These are phyloP conservation scores for Saturnispora ahearnii DNA, from an alignment of 805 yeast species.

Conservation along the genomic window DNA sequence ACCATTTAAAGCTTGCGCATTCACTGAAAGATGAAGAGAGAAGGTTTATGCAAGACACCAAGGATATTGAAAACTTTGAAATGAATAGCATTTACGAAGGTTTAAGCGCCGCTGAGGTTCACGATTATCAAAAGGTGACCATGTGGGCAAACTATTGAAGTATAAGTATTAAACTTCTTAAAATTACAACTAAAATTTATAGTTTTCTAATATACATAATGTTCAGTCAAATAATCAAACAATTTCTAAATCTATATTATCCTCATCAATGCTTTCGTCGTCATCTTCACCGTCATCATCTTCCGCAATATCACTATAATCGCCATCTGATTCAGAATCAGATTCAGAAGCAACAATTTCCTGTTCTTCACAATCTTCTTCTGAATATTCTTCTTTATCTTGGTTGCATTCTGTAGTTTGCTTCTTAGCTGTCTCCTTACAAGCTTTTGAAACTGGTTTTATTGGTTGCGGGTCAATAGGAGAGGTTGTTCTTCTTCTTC, in stretches of 20 bases:
- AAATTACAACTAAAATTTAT: neutral
- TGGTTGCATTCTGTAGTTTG: constrained; percentile 1
- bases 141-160: constrained; percentile 7
- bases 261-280: constrained; percentile 6
- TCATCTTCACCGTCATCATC: constrained; percentile 2
- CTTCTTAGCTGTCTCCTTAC: neutral
- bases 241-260: constrained; percentile 2
- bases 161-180: neutral
- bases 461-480: neutral
- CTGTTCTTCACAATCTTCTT: constrained; percentile 3
- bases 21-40: neutral
- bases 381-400: neutral
- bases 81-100: constrained; percentile 2
- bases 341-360: neutral
- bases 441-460: neutral
- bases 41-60: neutral
- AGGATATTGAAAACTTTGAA: neutral
- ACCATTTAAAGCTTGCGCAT: neutral
- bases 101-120: constrained; percentile 6
- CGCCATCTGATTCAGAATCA: neutral
- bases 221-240: neutral
- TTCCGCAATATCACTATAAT: neutral
- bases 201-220: neutral
- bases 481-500: neutral
- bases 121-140: constrained; percentile 6